phyloP scores from a whole-genome alignment of 2,329 filamentous ascomycete genomes.

The Trichoderma asperellum region DNA sequence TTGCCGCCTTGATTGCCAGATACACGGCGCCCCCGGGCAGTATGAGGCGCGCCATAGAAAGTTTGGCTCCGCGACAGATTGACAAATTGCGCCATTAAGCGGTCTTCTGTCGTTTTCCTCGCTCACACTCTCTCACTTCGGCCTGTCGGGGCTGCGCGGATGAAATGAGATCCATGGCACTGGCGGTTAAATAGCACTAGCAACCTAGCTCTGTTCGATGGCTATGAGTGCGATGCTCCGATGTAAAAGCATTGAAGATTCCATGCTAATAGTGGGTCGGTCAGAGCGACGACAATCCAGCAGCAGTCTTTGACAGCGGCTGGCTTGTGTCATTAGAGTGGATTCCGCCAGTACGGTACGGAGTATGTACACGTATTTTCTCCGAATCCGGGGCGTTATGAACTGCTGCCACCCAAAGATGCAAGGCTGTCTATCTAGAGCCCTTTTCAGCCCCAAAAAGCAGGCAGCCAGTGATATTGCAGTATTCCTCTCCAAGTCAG shows the following conservation, averaged over 20 bases:
- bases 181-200: not conserved
- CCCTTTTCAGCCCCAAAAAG: not conserved
- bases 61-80: not conserved
- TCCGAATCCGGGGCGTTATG: not conserved
- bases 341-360: not conserved
- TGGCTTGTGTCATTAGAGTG: not conserved
- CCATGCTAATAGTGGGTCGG: not conserved
- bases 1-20: conserved; percentile 8
- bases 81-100: conserved; percentile 19
- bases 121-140: not conserved
- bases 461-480: not conserved
- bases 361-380: no score
- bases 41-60: not conserved
- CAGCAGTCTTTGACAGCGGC: not conserved
- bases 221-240: conserved; percentile 10
- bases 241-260: not conserved
- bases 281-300: not conserved
- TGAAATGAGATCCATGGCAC: not conserved
- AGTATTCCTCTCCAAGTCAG: not conserved
- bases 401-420: not conserved
- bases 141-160: conserved; percentile 9
- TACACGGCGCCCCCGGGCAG: not conserved
- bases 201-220: not conserved
- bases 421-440: not conserved
- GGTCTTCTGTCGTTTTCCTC: conserved; percentile 17